Base-by-base conservation (phyloP, 306 rosid species). In the Psophocarpus tetragonolobus region DNA sequence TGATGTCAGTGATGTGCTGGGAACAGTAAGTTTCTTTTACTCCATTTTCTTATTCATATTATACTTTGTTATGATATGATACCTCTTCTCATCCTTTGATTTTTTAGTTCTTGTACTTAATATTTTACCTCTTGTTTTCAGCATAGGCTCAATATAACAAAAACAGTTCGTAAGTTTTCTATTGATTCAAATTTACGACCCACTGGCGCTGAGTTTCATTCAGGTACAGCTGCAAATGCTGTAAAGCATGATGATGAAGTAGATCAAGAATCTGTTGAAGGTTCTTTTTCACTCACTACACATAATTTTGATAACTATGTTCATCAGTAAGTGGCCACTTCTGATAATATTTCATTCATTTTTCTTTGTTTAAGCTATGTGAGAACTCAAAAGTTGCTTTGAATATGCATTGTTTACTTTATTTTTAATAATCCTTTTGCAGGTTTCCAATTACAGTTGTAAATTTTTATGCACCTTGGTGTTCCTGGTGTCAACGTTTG, bases 381-480 rank as follows among this genome's bases (percentile, higher is more conserved):
- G 27, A 61, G 39, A 70, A 63, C 29, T 68, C 48, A 62, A 29
- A 23, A 71, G 23, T 11, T 36, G 17, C 3, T 50, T 71, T 48
- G 27, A 27, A 30, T 26, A 65, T 57, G 36, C 21, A 36, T 69
- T 45, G 14, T 35, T 85, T 45, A 54, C 58, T 7, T 44, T 15
- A 26, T 72, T 38, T 63, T 20, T 66, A 75, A 78, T 67, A 23
- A 64, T 76, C 64, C 63, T 63, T 83, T 75, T 83, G 77, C 89
- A 95, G 98, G 90, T 82, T 85, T 74, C 93, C 91, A 5, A 73
- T 95, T 80, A 85, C 94, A 85, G 91, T 88, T 72, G 97, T 92
- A 82, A 92, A 92, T 61, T 95, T 95, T 88, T 88, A 61, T 71
- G 98, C 98, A 80, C 98, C 98, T 53, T 95, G 98, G 98, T 95